A percentile compares a stretch with the other conserved stretches of the same genome.
Conservation (phyloP, 345 rosid genomes). For the Eucalyptus curtisii region DNA sequence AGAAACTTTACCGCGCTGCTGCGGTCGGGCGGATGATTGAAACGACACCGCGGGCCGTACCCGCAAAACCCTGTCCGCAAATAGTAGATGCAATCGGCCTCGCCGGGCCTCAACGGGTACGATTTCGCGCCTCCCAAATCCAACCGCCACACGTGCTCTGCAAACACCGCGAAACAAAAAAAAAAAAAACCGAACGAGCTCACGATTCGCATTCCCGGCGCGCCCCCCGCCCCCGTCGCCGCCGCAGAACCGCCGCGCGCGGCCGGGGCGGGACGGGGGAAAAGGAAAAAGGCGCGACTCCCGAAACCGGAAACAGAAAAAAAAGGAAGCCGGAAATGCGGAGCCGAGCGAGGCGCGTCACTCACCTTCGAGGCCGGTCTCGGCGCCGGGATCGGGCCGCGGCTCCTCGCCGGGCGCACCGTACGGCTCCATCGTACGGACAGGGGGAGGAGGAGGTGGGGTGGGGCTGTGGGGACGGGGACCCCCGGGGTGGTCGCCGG, state of each 20-base stretch:
- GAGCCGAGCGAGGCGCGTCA: not conserved
- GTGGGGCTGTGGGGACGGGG: not conserved
- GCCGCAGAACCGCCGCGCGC: not conserved
- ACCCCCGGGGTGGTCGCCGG: not conserved
- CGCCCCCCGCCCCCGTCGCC: not conserved
- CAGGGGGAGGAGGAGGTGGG: not conserved
- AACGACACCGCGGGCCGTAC: conserved; percentile 87
- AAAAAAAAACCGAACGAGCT: not conserved
- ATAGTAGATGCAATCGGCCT: conserved; percentile 70
- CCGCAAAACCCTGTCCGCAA: conserved; percentile 78
- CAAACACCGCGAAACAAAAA: conserved; percentile 6
- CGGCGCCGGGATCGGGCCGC: conserved; percentile 30
- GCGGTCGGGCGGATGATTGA: conserved; percentile 90
- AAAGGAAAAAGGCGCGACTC: not conserved
- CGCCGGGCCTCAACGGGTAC: conserved; percentile 73
- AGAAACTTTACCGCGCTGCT: conserved; percentile 37
- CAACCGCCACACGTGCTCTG: conserved; percentile 56
- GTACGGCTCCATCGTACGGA: conserved; percentile 2
- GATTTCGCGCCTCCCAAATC: conserved; percentile 37
- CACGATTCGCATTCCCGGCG: not conserved
- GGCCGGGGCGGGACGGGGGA: not conserved
- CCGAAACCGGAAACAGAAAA: not conserved
- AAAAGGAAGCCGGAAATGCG: not conserved
- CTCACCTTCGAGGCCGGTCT: conserved; percentile 70
- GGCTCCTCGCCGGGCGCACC: not conserved